Conservation (phyloP, 495 filamentous ascomycete genomes). For the Daldinia loculata region DNA sequence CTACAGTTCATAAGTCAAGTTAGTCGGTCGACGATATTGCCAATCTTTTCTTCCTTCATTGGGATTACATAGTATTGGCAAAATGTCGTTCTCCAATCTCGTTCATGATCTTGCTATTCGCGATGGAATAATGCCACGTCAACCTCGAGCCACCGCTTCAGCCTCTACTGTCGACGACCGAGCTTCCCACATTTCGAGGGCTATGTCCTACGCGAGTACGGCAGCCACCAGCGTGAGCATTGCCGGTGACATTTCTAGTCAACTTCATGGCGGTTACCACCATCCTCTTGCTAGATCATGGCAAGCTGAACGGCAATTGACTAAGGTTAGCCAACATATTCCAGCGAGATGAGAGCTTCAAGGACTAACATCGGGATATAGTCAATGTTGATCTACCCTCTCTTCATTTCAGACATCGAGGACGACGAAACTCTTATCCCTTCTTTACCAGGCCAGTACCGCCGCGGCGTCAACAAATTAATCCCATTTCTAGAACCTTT, state of each 20-base stretch:
- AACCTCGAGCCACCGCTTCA: conserved; percentile 53
- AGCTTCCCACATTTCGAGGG: conserved; percentile 72
- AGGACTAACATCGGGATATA: conserved; percentile 46
- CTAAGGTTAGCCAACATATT: conserved; percentile 70
- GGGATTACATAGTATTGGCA: conserved; percentile 12
- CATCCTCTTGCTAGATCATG: conserved; percentile 90
- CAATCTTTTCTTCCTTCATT: not conserved
- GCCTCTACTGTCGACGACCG: conserved; percentile 64
- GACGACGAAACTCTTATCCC: conserved; percentile 92
- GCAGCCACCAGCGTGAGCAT: conserved; percentile 94
- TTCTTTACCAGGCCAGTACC: conserved; percentile 86
- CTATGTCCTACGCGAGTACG: conserved; percentile 84
- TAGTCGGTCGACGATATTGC: conserved; percentile 1
- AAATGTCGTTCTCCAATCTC: conserved; percentile 91
- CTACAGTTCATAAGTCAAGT: not conserved
- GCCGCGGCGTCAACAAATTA: conserved; percentile 85
- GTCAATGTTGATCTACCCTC: conserved; percentile 98
- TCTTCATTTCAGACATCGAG: conserved; percentile 93
- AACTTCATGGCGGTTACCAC: conserved; percentile 93
- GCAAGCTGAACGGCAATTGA: conserved; percentile 97
- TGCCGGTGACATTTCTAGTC: conserved; percentile 89
- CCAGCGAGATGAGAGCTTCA: conserved; percentile 21
- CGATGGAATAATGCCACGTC: conserved; percentile 57
- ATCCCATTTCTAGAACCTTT: conserved; percentile 85
- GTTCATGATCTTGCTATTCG: conserved; percentile 84